Conservation (phyloP, 192 early-diverging fungal genomes). For the Backusella westeae region DNA sequence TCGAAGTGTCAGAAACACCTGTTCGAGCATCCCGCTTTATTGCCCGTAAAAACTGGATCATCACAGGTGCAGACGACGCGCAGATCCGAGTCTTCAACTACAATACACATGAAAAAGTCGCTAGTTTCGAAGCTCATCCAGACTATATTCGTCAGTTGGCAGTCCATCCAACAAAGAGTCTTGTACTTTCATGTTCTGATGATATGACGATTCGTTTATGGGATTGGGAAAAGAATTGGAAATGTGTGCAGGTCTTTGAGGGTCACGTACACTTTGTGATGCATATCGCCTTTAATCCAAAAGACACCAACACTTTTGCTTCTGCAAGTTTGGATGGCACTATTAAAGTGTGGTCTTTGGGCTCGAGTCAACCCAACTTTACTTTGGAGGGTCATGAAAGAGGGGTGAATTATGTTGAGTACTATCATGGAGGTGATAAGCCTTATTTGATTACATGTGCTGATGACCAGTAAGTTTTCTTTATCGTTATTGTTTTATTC, state of each 20-base stretch:
- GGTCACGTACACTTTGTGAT: conserved; percentile 98
- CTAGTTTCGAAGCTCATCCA: conserved; percentile 91
- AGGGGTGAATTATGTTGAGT: conserved; percentile 98
- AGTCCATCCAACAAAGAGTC: conserved; percentile 92
- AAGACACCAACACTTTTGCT: conserved; percentile 98
- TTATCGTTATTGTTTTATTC: background rate
- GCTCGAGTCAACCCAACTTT: conserved; percentile 90
- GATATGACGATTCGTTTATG: conserved; percentile 97
- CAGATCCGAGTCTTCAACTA: conserved; percentile 98
- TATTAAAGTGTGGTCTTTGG: conserved; percentile 96
- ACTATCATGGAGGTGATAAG: conserved; percentile 97
- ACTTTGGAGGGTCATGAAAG: conserved; percentile 96
- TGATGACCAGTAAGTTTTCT: conserved; percentile 69
- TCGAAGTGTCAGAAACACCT: conserved; percentile 93
- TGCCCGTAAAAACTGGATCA: conserved; percentile 93
- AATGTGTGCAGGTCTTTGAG: conserved; percentile 91
- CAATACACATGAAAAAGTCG: conserved; percentile 98
- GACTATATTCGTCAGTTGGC: conserved; percentile 97
- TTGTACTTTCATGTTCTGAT: conserved; percentile 91
- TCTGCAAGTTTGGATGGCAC: conserved; percentile 94
- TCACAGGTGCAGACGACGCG: conserved; percentile 96
- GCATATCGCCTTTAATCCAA: conserved; percentile 96
- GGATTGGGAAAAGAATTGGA: conserved; percentile 99
- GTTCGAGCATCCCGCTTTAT: conserved; percentile 98
- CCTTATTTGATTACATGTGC: conserved; percentile 95